phyloP scores from a whole-genome alignment of 495 filamentous ascomycete genomes.

The Corynascus novoguineensis region DNA sequence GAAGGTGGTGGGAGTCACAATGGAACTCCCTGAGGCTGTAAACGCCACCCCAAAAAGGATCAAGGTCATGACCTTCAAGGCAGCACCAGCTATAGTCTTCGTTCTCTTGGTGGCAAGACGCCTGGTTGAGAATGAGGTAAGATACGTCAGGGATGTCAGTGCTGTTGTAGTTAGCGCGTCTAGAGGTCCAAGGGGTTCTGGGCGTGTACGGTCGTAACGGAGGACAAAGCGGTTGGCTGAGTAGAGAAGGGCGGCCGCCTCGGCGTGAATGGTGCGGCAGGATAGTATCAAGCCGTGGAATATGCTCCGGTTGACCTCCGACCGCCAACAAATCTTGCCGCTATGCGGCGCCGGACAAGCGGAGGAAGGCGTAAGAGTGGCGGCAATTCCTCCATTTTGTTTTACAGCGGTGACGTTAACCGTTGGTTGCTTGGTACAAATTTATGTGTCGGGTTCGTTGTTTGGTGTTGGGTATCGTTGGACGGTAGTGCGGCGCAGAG shows the following conservation, averaged over 20 bases:
- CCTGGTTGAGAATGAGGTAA: slow-evolving; percentile 2
- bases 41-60: background rate
- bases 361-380: background rate
- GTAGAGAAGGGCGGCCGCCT: slow-evolving; percentile 1
- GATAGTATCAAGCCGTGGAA: slow-evolving; percentile 1
- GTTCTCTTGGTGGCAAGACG: background rate
- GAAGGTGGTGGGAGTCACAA: background rate
- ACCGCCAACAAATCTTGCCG: background rate
- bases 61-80: background rate
- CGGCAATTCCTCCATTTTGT: too few species aligned
- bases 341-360: background rate
- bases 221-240: background rate
- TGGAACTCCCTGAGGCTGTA: background rate
- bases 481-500: too few species aligned
- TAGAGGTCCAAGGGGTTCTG: background rate
- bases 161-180: background rate
- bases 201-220: background rate
- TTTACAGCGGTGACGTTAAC: too few species aligned
- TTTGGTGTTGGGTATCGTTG: too few species aligned
- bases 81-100: background rate
- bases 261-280: slow-evolving; percentile 1
- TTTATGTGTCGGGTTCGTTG: too few species aligned
- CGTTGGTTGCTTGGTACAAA: too few species aligned
- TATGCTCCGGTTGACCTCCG: background rate
- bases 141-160: background rate